Evolutionary conservation across 805 yeast genomes (phyloP).

Genomic region (Crinitomyces ghanaensis): DNA sequence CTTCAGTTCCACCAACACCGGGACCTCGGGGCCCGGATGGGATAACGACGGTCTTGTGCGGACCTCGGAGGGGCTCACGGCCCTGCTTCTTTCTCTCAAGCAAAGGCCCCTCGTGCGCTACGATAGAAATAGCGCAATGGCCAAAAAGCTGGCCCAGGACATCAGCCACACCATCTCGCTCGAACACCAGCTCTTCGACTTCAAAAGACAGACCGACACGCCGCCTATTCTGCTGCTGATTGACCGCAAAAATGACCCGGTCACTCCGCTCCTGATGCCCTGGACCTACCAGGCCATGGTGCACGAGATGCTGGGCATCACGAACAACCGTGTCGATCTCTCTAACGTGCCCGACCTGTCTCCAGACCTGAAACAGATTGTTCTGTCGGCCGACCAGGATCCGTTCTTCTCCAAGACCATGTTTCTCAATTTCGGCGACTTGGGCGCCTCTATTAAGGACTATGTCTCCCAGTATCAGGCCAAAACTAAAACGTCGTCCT

Average conservation of each 20-base stretch:
- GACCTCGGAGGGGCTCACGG: conserved; percentile 35
- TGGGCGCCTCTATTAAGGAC: conserved; percentile 73
- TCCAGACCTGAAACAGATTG: conserved; percentile 52
- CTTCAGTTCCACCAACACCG: conserved; percentile 24
- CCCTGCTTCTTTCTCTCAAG: conserved; percentile 60
- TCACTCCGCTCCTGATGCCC: conserved; percentile 84
- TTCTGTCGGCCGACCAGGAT: conserved; percentile 59
- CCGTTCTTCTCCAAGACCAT: conserved; percentile 66
- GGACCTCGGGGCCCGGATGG: conserved; percentile 35
- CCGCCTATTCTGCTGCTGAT: conserved; percentile 65
- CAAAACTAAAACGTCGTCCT: conserved; percentile 64
- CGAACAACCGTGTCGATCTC: conserved; percentile 67
- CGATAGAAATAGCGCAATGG: conserved; percentile 57
- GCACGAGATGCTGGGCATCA: conserved; percentile 78
- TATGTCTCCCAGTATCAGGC: conserved; percentile 74
- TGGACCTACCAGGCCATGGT: conserved; percentile 99
- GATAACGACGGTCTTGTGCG: conserved; percentile 33
- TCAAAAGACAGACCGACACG: conserved; percentile 46
- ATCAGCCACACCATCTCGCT: conserved; percentile 29
- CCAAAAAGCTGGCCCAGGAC: conserved; percentile 59
- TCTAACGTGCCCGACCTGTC: conserved; percentile 43
- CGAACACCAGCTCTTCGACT: conserved; percentile 50
- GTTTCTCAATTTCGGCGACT: conserved; percentile 88
- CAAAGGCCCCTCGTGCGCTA: conserved; percentile 68
- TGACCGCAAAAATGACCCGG: conserved; percentile 82